These are phyloP conservation scores for Stemphylium lycopersici DNA, from an alignment of 2,329 filamentous ascomycete genomes.

Conservation along the genomic window DNA sequence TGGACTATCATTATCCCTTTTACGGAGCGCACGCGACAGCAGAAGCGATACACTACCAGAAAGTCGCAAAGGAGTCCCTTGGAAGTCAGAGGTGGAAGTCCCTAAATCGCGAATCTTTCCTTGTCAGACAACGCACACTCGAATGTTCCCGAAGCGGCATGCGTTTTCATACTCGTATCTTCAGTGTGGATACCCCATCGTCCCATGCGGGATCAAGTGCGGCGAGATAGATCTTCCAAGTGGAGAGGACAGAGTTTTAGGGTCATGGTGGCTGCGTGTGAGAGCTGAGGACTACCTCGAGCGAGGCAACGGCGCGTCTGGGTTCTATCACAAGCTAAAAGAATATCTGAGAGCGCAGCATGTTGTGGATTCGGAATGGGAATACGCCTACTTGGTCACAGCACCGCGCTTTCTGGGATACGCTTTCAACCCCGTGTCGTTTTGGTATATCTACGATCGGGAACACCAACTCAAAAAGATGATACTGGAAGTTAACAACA, in stretches of 20 bases:
- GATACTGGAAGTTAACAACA: conserved; percentile 78
- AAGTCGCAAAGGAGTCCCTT: not conserved
- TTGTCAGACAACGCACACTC: conserved; percentile 67
- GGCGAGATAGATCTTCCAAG: conserved; percentile 22
- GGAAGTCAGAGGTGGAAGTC: conserved; percentile 21
- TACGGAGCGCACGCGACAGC: not conserved
- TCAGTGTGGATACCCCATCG: conserved; percentile 70
- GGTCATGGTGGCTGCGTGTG: conserved; percentile 64
- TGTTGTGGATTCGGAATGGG: conserved; percentile 65
- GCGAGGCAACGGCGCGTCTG: conserved; percentile 58
- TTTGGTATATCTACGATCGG: conserved; percentile 76
- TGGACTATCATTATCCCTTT: conserved; percentile 12
- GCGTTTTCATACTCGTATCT: conserved; percentile 75
- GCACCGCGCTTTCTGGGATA: conserved; percentile 72
- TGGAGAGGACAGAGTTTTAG: conserved; percentile 34
- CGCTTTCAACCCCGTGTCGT: conserved; percentile 76
- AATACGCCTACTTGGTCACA: conserved; percentile 73
- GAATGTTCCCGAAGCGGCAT: conserved; percentile 71
- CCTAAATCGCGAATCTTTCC: conserved; percentile 62
- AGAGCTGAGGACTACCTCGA: conserved; percentile 66
- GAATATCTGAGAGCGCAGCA: conserved; percentile 64
- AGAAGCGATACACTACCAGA: not conserved
- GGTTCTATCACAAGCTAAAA: conserved; percentile 68
- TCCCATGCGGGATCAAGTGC: conserved; percentile 57
- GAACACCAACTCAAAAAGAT: conserved; percentile 66